Conservation (phyloP, 1,284 basidiomycete genomes). For the Cutaneotrichosporon spelunceum region DNA sequence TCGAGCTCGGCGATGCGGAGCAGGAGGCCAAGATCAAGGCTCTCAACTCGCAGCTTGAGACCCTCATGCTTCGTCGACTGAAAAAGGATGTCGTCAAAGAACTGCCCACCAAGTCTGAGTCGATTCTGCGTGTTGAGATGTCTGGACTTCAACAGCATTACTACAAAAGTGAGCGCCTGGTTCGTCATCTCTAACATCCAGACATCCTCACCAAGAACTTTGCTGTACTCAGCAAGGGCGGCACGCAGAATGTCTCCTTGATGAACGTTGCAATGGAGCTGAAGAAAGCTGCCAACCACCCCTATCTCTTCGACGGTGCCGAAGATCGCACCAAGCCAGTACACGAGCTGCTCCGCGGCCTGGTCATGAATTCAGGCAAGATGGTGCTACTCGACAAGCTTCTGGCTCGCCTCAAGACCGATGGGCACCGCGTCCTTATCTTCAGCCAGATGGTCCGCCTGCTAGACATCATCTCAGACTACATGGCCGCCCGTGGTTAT, state of each 20-base stretch:
- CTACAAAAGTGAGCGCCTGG: conserved; percentile 70
- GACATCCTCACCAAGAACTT: conserved; percentile 98
- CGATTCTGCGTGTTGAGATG: conserved; percentile 97
- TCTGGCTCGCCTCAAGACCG: conserved; percentile 78
- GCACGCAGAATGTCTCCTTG: conserved; percentile 82
- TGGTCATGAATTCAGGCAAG: conserved; percentile 98
- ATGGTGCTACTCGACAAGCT: conserved; percentile 96
- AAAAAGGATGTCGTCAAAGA: conserved; percentile 98
- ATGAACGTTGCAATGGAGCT: conserved; percentile 95
- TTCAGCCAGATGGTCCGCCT: conserved; percentile 99
- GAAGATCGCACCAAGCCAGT: conserved; percentile 63
- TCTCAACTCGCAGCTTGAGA: conserved; percentile 86
- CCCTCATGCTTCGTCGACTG: conserved; percentile 89
- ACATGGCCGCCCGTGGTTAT: conserved; percentile 86
- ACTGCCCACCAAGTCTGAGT: conserved; percentile 95
- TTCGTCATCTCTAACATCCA: conserved; percentile 13
- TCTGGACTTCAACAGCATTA: conserved; percentile 94
- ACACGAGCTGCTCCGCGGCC: conserved; percentile 87
- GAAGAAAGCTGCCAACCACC: conserved; percentile 97
- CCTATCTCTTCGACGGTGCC: conserved; percentile 95
- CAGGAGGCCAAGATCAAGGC: conserved; percentile 94
- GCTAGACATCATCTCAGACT: conserved; percentile 97
- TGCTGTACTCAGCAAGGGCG: conserved; percentile 81
- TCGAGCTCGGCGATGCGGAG: conserved; percentile 87
- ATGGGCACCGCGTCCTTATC: conserved; percentile 94